Percentiles rank a stretch among this genome's conserved stretches.
Conservation (phyloP, 306 rosid genomes). For the Begonia loranthoides region DNA sequence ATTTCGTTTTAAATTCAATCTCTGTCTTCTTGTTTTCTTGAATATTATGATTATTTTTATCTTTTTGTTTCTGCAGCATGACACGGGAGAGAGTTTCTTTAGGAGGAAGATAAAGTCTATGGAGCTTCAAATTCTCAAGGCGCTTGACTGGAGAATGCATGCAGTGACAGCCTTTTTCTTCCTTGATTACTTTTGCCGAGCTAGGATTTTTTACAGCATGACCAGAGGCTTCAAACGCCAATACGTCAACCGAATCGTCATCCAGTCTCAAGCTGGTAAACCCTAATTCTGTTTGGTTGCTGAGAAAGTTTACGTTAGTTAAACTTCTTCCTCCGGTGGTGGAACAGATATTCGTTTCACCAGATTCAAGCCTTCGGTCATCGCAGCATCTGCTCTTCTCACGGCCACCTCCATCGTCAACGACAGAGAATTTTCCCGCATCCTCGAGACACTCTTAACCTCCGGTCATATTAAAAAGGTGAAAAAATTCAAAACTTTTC, state of each 20-base stretch:
- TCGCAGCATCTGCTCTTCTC: conserved; percentile 10
- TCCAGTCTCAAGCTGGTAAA: conserved; percentile 3
- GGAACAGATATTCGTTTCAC: background rate
- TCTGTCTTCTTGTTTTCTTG: no score
- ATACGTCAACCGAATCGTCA: conserved; percentile 1
- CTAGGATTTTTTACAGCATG: no score
- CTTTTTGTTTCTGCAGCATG: no score
- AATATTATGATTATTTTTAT: no score
- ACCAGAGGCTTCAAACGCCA: background rate
- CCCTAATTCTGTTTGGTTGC: no score
- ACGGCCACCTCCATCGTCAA: conserved; percentile 1
- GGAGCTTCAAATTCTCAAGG: conserved; percentile 7
- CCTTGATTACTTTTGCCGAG: background rate
- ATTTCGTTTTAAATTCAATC: no score
- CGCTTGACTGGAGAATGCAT: conserved; percentile 1
- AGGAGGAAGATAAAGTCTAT: background rate
- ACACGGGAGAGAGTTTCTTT: no score
- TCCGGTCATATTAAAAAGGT: background rate
- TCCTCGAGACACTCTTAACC: background rate
- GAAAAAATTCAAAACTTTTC: background rate
- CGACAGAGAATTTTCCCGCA: background rate
- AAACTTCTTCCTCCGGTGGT: no score
- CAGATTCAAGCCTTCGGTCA: conserved; percentile 2
- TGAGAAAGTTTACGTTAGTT: background rate
- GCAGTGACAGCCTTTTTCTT: conserved; percentile 5